Evolutionary conservation across 2,329 filamentous ascomycete species (phyloP), one percentile per base, ranked within the genome.

Genomic region (Fonsecaea nubica): DNA sequence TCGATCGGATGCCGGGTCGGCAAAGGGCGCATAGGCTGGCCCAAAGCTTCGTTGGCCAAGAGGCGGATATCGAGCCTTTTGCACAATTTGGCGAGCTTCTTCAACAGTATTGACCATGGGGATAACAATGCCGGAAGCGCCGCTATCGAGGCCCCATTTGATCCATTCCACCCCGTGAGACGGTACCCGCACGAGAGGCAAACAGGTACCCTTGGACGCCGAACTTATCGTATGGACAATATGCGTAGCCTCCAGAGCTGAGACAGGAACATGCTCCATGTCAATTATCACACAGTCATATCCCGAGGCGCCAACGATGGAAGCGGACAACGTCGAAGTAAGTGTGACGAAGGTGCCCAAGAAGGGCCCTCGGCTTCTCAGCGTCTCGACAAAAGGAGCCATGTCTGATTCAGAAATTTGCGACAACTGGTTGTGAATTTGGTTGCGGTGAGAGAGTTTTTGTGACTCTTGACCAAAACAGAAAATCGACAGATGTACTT

Each of bases 81-180:
- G 75, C n/a, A 86, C 83, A 15, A 87, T 77, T 15, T 76, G 78
- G 66, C 77, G 77, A 3, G 83, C 84, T 66, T 87, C 84, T 21
- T 84, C 81, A 8, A 80, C 80, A 0, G 80, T 84, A 67, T 84
- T 80, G 25, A 86, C 78, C 7, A 85, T 75, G 4, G 84, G 85
- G 4, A 85, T 83, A 25, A 87, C 76, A 33, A 88, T 81, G 36
- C 85, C 86, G 72, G 87, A 85, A 8, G 86, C 86, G 45, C 86
- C 86, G 55, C 84, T 77, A 71, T 88, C 86, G 45, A 88, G 79
- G 7, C 85, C 86, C 59, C 85, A 78, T 74, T 88, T 87, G 66
- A 87, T 84, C 84, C 87, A 86, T 84, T 85, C 87, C 59, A 82
- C 79, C 75, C 87, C 84, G 59, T 85, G 85, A 32, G 83, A 84